A percentile compares a stretch with the other conserved stretches of the same genome.
Conservation (phyloP, 106 monocot genomes). For the Allium sativum region DNA sequence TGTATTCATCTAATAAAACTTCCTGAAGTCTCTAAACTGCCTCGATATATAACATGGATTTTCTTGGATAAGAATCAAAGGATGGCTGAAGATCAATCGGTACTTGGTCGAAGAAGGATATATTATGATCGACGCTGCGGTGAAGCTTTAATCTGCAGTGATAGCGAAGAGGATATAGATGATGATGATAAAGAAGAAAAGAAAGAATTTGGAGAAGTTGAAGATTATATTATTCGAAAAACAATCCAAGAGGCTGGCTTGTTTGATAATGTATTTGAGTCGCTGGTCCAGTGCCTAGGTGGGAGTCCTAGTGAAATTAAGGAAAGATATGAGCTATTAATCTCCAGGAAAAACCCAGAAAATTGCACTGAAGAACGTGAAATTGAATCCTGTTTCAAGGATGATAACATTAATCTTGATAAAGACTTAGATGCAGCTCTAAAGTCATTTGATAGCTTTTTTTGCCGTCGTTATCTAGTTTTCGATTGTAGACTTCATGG, state of each 20-base stretch:
- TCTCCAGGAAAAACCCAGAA: slow-evolving; percentile 23
- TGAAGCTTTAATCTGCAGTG: slow-evolving; percentile 97
- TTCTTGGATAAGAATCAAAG: slow-evolving; percentile 99
- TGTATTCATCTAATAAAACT: slow-evolving; percentile 61
- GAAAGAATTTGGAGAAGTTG: slow-evolving; percentile 75
- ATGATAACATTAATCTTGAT: slow-evolving; percentile 43
- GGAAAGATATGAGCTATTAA: slow-evolving; percentile 60
- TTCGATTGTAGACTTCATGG: slow-evolving; percentile 98
- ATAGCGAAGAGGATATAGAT: slow-evolving; percentile 83
- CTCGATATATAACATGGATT: slow-evolving; percentile 96
- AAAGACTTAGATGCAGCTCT: slow-evolving; percentile 94
- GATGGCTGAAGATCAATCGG: slow-evolving; percentile 97
- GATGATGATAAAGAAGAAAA: slow-evolving; percentile 98
- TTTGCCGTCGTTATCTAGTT: slow-evolving; percentile 85
- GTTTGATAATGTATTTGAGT: slow-evolving; percentile 52
- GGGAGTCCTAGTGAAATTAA: slow-evolving; percentile 62
- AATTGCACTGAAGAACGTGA: slow-evolving; percentile 26
- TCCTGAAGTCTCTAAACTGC: slow-evolving; percentile 57
- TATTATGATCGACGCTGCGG: slow-evolving; percentile 93
- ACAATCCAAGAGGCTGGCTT: slow-evolving; percentile 60
- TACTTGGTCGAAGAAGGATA: slow-evolving; percentile 92
- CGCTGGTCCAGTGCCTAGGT: slow-evolving; percentile 42
- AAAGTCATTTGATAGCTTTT: slow-evolving; percentile 97
- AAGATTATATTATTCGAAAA: slow-evolving; percentile 86
- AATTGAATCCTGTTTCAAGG: slow-evolving; percentile 18